These are phyloP conservation scores for Clathrospora elynae DNA, from an alignment of 2,329 filamentous ascomycete genomes.

Conservation along the genomic window DNA sequence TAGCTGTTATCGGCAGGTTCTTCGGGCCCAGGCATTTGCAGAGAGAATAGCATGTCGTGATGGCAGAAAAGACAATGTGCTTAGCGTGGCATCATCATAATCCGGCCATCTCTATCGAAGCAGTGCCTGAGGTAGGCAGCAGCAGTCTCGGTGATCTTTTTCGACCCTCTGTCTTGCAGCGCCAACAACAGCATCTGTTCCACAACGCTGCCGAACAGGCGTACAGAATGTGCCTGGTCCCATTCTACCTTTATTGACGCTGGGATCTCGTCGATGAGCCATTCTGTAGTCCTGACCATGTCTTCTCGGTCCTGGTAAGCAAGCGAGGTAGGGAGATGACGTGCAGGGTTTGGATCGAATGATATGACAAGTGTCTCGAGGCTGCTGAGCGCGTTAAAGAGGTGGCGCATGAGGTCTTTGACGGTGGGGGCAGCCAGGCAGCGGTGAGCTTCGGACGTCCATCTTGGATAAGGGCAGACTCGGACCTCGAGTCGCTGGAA, in stretches of 20 bases:
- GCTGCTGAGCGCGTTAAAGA: not conserved
- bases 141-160: no score
- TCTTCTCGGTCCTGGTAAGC: not conserved
- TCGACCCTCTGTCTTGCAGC: slow-evolving; percentile 8
- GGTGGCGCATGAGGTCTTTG: not conserved
- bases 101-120: no score
- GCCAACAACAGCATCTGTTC: slow-evolving; percentile 9
- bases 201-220: slow-evolving; percentile 2
- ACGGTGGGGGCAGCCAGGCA: not conserved
- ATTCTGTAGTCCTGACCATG: not conserved
- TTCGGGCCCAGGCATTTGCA: no score
- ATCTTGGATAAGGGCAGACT: slow-evolving; percentile 4
- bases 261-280: slow-evolving; percentile 6
- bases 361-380: not conserved
- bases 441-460: no score
- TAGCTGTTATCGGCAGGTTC: no score
- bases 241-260: slow-evolving; percentile 7
- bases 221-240: not conserved
- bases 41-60: no score
- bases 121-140: no score
- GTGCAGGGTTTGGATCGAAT: no score
- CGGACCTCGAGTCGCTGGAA: slow-evolving; percentile 22
- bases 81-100: no score
- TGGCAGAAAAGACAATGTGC: no score
- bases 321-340: not conserved